Percentiles rank a stretch among this genome's conserved stretches.
These are phyloP conservation scores for Cryphonectria naterciae DNA, from an alignment of 2,329 filamentous ascomycete species.

Conservation along the genomic window DNA sequence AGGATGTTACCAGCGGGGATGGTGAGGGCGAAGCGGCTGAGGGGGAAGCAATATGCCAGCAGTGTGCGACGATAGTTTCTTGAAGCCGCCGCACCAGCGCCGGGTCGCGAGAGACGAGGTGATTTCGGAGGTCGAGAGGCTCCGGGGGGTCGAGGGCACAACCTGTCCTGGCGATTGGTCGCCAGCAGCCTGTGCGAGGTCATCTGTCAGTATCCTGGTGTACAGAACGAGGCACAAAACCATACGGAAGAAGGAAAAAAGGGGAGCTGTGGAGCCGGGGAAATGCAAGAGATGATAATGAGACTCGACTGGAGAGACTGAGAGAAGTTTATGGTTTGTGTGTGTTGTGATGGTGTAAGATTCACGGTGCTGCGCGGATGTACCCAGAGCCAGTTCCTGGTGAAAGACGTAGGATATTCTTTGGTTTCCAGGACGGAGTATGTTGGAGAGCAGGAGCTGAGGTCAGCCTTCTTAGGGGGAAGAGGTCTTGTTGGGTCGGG, in stretches of 20 bases:
- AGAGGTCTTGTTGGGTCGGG: conserved; percentile 13
- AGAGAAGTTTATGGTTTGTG: conserved; percentile 17
- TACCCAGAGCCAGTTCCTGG: conserved; percentile 9
- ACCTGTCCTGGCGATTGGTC: conserved; percentile 33
- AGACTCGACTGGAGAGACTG: conserved; percentile 20
- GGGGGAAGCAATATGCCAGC: conserved; percentile 23
- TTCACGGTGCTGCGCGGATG: conserved; percentile 22
- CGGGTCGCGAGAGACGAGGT: conserved; percentile 24
- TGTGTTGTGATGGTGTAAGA: conserved; percentile 14
- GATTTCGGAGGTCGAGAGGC: conserved; percentile 15
- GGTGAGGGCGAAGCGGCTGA: conserved; percentile 3
- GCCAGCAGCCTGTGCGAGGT: conserved; percentile 36
- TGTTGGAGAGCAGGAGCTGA: conserved; percentile 4
- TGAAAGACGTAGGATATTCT: not conserved
- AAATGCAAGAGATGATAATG: conserved; percentile 7
- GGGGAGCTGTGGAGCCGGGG: conserved; percentile 26
- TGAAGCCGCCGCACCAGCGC: conserved; percentile 5
- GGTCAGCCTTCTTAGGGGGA: not conserved
- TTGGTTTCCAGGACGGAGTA: not conserved
- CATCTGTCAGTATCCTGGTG: conserved; percentile 36
- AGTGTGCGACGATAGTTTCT: conserved; percentile 21
- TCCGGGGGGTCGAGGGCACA: conserved; percentile 13
- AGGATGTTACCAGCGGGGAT: conserved; percentile 24
- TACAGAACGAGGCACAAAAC: conserved; percentile 26
- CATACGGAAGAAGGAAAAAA: conserved; percentile 1